These are phyloP conservation scores for Corrigiola litoralis DNA, from an alignment of 179 eudicot species.

Conservation along the genomic window DNA sequence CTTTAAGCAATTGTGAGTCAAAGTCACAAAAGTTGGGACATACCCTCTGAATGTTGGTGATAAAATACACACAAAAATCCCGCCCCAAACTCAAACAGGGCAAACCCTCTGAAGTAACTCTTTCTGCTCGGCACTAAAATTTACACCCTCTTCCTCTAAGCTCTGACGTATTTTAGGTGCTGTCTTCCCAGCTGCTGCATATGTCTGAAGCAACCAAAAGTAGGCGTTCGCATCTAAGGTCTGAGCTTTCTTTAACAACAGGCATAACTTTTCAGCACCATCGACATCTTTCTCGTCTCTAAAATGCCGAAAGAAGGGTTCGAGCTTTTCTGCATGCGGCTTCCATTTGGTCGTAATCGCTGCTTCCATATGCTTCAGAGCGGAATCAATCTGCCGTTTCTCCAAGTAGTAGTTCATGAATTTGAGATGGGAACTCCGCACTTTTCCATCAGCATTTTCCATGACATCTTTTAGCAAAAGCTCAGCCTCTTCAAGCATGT, in stretches of 20 bases:
- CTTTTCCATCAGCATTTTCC: constrained; percentile 21
- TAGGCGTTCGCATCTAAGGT: constrained; percentile 36
- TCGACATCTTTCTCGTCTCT: constrained; percentile 45
- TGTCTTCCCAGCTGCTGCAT: constrained; percentile 47
- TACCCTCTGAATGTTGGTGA: no score
- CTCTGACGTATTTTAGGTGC: constrained; percentile 40
- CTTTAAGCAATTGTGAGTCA: no score
- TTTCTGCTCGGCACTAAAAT: constrained; percentile 36
- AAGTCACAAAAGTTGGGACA: no score
- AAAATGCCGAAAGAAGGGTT: constrained; percentile 27
- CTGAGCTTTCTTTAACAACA: constrained; percentile 33
- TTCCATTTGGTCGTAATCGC: constrained; percentile 41
- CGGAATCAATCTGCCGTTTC: constrained; percentile 35
- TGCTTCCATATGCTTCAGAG: constrained; percentile 45
- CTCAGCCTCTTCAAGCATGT: constrained; percentile 57
- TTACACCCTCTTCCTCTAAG: constrained; percentile 47
- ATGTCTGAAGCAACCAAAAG: constrained; percentile 40
- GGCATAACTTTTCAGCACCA: constrained; percentile 49
- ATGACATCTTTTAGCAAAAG: constrained; percentile 26
- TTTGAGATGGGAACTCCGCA: constrained; percentile 27
- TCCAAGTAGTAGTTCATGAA: constrained; percentile 39
- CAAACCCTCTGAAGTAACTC: constrained; percentile 37
- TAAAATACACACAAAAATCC: neutral
- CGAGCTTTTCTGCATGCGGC: constrained; percentile 15
- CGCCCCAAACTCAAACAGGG: constrained; percentile 4